phyloP scores from a whole-genome alignment of 1,284 basidiomycete species.

The Apiotrichum veenhuisii region DNA sequence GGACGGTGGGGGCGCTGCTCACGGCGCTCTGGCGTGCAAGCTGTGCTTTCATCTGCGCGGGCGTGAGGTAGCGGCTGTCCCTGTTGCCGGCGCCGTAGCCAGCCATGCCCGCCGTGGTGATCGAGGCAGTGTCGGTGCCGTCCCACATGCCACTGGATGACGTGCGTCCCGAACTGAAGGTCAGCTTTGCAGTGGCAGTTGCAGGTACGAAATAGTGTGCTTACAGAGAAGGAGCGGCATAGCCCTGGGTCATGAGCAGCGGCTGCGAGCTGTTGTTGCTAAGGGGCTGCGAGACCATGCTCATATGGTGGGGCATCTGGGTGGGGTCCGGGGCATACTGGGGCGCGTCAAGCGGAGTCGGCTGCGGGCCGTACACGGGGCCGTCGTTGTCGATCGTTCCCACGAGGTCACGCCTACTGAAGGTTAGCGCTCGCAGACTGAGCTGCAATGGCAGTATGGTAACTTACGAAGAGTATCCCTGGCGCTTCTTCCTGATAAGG shows the following conservation, averaged over 20 bases:
- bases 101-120: background rate
- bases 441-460: background rate
- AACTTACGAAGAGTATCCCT: background rate
- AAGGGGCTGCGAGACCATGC: too few species aligned
- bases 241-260: too few species aligned
- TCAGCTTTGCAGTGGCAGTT: background rate
- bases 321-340: too few species aligned
- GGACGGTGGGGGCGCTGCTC: background rate
- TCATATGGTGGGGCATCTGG: too few species aligned
- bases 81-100: background rate
- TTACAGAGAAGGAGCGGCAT: background rate
- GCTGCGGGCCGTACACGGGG: background rate
- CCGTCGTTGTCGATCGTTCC: background rate
- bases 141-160: background rate
- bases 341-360: background rate
- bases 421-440: background rate
- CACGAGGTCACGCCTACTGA: background rate
- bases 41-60: background rate
- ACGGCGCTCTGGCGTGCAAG: background rate
- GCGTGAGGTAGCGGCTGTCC: background rate
- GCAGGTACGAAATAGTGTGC: background rate
- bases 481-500: conserved; percentile 1
- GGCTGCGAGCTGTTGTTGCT: too few species aligned
- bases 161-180: background rate
- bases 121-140: background rate